Evolutionary conservation across 169 alveolate genomes (phyloP), one percentile per base, ranked within the genome.

Genomic region (Eimeria zaria): DNA sequence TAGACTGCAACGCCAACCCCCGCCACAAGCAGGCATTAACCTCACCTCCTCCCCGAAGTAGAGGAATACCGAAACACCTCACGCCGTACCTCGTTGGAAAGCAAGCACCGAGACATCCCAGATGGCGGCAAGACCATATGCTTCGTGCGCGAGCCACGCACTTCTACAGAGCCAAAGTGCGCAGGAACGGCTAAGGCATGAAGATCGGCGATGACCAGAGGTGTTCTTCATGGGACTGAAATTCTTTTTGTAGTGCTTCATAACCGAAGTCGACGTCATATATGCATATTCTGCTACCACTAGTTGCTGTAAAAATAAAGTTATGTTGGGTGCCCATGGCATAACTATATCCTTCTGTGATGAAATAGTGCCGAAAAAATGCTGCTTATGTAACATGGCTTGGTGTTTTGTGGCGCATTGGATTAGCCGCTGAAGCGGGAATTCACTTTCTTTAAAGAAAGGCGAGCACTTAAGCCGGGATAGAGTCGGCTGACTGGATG

Each of bases 1-100:
- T 98, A 55, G 99, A 98, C 95, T 98, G 99, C 95, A 98, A 97
- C 94, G 98, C 99, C 33, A 98, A 98, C 91, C 98, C 98, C 53
- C 96, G 99, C 58, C 99, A 98, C 95, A 98, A 98, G 84, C 99
- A 98, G 93, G 98, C 98, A 62, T 90, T 98, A 87, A 97, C 98
- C 1, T 97, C 97, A 60, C 99, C 99, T 2, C 97, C 99, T 1
- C 99, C 99, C 20, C 97, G 99, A 22, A 97, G 98, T 80, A 95
- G 99, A 74, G 99, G 99, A 64, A 97, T 98, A n/a, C 99, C 99
- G 18, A 98, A 97, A 67, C 98, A 98, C 91, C 97, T 98, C 62
- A 95, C 96, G 76, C 98, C 98, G 33, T 98, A 97, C 80, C 98
- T 98, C 67, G 96, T 97, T 55, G 98, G 98, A 53, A 97, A 98